These are phyloP conservation scores for Citeromyces nyonsensis DNA, from an alignment of 805 yeast genomes.

Conservation along the genomic window DNA sequence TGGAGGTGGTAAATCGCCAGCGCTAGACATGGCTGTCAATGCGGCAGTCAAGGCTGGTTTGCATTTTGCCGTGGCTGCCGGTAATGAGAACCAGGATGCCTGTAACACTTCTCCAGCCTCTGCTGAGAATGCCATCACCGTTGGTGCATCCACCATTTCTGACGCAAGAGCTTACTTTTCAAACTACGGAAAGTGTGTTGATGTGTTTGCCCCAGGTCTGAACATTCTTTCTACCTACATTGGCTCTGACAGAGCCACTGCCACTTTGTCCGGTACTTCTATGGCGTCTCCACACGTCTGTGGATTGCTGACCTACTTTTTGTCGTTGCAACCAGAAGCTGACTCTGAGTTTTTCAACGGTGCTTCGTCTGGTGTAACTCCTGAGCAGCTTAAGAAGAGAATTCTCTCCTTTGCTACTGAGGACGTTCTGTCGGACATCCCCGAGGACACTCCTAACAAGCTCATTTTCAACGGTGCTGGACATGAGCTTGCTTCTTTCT, in stretches of 20 bases:
- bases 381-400: slow-evolving; percentile 65
- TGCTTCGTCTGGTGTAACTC: slow-evolving; percentile 40
- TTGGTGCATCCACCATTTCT: slow-evolving; percentile 84
- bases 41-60: slow-evolving; percentile 84
- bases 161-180: slow-evolving; percentile 93
- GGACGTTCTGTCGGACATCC: slow-evolving; percentile 30
- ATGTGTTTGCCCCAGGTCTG: slow-evolving; percentile 93
- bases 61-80: slow-evolving; percentile 93
- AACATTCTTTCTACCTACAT: slow-evolving; percentile 74
- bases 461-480: slow-evolving; percentile 79
- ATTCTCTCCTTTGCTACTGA: slow-evolving; percentile 55
- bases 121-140: slow-evolving; percentile 74
- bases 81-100: slow-evolving; percentile 88
- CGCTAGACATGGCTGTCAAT: slow-evolving; percentile 75
- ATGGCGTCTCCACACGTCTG: slow-evolving; percentile 97
- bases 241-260: slow-evolving; percentile 64
- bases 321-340: slow-evolving; percentile 70
- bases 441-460: slow-evolving; percentile 61
- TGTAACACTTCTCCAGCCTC: slow-evolving; percentile 88
- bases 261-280: slow-evolving; percentile 86
- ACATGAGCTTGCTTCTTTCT: slow-evolving; percentile 48
- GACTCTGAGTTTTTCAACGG: slow-evolving; percentile 41
- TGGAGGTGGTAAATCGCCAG: slow-evolving; percentile 85
- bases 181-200: slow-evolving; percentile 91
- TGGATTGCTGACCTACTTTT: slow-evolving; percentile 80